phyloP scores from a whole-genome alignment of 805 yeast species.

The Ogataea henricii region DNA sequence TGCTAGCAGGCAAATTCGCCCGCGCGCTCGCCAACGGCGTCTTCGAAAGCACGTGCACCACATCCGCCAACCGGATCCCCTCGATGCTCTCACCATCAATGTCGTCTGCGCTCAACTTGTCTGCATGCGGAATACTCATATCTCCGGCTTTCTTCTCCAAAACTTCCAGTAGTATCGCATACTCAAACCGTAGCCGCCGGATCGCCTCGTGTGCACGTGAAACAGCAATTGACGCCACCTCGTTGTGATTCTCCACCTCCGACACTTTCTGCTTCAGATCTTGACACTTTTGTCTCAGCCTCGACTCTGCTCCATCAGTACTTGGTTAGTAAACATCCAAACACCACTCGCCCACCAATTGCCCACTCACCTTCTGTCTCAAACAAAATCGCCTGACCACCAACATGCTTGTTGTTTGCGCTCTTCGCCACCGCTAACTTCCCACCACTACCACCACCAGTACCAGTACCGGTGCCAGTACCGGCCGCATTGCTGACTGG shows the following conservation, averaged over 20 bases:
- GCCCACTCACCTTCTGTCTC: constrained; percentile 25
- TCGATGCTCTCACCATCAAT: constrained; percentile 32
- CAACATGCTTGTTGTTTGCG: background rate
- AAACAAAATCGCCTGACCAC: constrained; percentile 5
- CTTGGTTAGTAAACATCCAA: constrained; percentile 2
- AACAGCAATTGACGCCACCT: constrained; percentile 71
- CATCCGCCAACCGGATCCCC: constrained; percentile 28
- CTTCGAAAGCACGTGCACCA: constrained; percentile 29
- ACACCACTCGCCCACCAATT: background rate
- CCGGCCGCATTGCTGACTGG: background rate
- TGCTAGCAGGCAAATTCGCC: constrained; percentile 14
- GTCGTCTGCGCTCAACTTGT: constrained; percentile 26
- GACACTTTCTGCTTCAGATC: constrained; percentile 68
- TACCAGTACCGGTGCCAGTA: background rate
- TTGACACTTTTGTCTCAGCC: constrained; percentile 64
- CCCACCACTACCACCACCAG: background rate
- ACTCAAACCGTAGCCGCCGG: constrained; percentile 78
- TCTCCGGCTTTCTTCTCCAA: constrained; percentile 58
- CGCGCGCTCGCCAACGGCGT: constrained; percentile 30
- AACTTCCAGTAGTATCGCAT: constrained; percentile 75
- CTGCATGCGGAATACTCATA: constrained; percentile 28
- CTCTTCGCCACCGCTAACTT: background rate
- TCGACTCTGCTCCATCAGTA: too few relatives aligned
- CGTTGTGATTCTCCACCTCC: constrained; percentile 78
- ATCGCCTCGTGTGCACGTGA: constrained; percentile 75